Base-by-base conservation (phyloP, 331 rosid genomes). In the Prunus yedoensis region DNA sequence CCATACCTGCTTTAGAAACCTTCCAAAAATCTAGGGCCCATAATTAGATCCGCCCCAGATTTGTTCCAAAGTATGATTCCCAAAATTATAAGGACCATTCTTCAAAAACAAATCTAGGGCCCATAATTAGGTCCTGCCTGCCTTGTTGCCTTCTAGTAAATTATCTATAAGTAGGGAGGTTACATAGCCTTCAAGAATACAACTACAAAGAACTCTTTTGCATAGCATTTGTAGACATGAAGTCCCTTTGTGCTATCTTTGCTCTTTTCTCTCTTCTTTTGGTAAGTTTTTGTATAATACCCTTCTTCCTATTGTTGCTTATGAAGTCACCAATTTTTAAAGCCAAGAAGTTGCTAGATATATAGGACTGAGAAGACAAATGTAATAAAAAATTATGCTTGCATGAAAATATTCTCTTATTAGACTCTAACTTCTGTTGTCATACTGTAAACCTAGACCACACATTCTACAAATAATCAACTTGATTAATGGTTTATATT, bases 231-330 rank as follows among this genome's bases (percentile, higher is more conserved):
- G 51, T 13, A 58, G 35, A 21, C 23, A 79, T 87, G 90, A 79
- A 58, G 61, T 50, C 78, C 17, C 71, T 75, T 62, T 76, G 50
- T 46, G 72, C 78, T 51, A 46, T 75, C 71, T 74, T 82, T n/a
- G 59, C 82, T 74, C 57, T 77, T 16, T 47, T 87, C 77, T 67
- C 79, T 53, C 59, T 81, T 71, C 60, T 82, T 73, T 65, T 82
- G 93, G 90, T 84, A 76, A 73, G 80, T 8, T 45, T 69, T 5
- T 68, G 13, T 45, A 2, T 12, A 35, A 6, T 35, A 35, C 8
- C 10, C 13, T 47, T 14, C 28, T 23, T 23, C 41, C 23, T 45
- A 60, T 62, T 77, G 73, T 51, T 14, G 46, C 20, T 61, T 15
- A 15, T 35, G 43, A 35, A 35, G 43, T 35, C 43, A 35, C 43